Evolutionary conservation across 2,329 filamentous ascomycete species (phyloP), one percentile per base, ranked within the genome.

Genomic region (Whalleya microplaca): DNA sequence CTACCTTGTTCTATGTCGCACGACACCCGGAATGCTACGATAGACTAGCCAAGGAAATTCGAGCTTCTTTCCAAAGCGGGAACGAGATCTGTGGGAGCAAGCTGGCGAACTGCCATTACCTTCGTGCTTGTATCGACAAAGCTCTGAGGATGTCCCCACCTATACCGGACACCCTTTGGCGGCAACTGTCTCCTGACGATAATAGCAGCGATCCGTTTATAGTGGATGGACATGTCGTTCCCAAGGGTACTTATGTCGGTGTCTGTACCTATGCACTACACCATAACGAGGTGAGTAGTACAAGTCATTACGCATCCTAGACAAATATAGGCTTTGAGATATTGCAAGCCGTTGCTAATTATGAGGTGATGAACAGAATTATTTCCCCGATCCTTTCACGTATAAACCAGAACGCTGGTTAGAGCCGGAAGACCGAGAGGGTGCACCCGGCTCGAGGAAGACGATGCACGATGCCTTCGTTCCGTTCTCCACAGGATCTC

Each of bases 401-500:
- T 62, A 53, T 42, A 41, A 50, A 14, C 62, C 57, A 21, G 57
- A 59, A 23, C 48, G 58, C 18, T 63, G 57, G 60, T 20, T 63
- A 32, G 32, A 50, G 5, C 45, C 37, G 9, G 29, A 29, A 2
- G 21, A 19, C 23, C 41, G 40, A 40, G 27, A 46, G n/a, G 42
- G 41, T 5, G 51, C 46, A 18, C 50, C 62, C 5, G 73, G 70
- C 53, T 63, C 64, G 41, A 61, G 48, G 64, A 18, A 58, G 32
- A 23, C 45, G 8, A 58, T 58, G 49, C 40, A 41, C 8, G 41
- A 53, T 18, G 72, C 21, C 73, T 80, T 53, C 78, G 79, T 0
- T 72, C 76, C 3, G 61, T 78, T n/a, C 74, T 76, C 12, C 80
- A 77, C 64, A 75, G 81, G 53, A 78, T 37, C 42, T 2, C 58